Conservation (phyloP, 2,329 filamentous ascomycete species). For the Nannizzia gypsea region DNA sequence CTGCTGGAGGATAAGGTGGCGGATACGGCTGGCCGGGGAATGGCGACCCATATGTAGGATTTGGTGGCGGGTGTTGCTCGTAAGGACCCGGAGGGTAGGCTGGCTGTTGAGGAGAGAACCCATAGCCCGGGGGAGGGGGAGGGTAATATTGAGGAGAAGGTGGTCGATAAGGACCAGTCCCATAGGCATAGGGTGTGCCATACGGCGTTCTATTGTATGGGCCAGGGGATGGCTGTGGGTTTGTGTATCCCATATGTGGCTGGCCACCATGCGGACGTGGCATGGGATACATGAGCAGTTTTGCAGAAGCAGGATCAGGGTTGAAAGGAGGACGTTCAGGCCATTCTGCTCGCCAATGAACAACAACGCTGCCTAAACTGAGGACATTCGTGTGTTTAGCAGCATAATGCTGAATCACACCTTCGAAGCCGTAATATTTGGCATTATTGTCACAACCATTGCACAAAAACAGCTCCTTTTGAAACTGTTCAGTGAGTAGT, state of each 20-base stretch:
- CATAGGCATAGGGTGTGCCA: conserved; percentile 23
- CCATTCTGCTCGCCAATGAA: conserved; percentile 74
- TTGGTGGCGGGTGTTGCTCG: conserved; percentile 14
- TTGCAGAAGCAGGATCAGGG: conserved; percentile 43
- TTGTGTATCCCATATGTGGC: conserved; percentile 12
- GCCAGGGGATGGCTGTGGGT: conserved; percentile 16
- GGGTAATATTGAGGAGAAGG: conserved; percentile 22
- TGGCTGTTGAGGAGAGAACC: conserved; percentile 16
- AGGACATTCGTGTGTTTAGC: conserved; percentile 65
- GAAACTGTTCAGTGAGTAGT: conserved; percentile 51
- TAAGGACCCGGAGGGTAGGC: conserved; percentile 15
- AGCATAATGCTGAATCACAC: conserved; percentile 69
- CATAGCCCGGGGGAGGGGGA: conserved; percentile 15
- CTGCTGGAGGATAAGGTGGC: conserved; percentile 15
- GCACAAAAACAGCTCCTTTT: conserved; percentile 66
- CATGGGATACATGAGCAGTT: conserved; percentile 28
- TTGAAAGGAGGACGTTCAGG: conserved; percentile 62
- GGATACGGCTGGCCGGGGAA: conserved; percentile 17
- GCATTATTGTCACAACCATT: conserved; percentile 52
- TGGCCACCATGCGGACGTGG: conserved; percentile 18
- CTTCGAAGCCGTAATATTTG: conserved; percentile 65
- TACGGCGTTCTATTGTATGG: conserved; percentile 24
- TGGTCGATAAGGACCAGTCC: conserved; percentile 21
- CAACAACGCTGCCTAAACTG: conserved; percentile 58
- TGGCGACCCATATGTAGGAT: conserved; percentile 16